These are phyloP conservation scores for Wickerhamia fluorescens DNA, from an alignment of 805 yeast species.

Conservation along the genomic window DNA sequence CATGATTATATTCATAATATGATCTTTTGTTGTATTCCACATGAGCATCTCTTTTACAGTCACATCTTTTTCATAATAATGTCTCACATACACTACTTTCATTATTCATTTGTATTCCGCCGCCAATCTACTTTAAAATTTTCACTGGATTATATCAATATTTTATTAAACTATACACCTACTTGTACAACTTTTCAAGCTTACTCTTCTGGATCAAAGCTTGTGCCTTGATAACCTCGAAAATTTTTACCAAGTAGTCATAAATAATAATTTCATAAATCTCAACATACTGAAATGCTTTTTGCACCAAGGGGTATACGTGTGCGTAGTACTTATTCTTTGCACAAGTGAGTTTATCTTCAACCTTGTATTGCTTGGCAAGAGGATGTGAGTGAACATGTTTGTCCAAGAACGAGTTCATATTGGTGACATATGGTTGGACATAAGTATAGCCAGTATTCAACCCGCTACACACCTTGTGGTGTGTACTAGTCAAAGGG, in stretches of 20 bases:
- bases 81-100: too few relatives aligned
- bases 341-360: slow-evolving; percentile 17
- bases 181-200: too few relatives aligned
- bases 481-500: slow-evolving; percentile 33
- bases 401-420: slow-evolving; percentile 24
- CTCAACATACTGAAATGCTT: slow-evolving; percentile 29
- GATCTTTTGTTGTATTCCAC: too few relatives aligned
- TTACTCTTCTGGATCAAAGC: too few relatives aligned
- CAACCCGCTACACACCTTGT: slow-evolving; percentile 27
- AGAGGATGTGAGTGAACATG: slow-evolving; percentile 32
- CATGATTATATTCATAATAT: too few relatives aligned
- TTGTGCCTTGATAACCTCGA: too few relatives aligned
- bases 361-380: slow-evolving; percentile 26
- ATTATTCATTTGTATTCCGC: too few relatives aligned
- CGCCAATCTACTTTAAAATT: too few relatives aligned
- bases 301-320: slow-evolving; percentile 25
- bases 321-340: slow-evolving; percentile 15
- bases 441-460: slow-evolving; percentile 19
- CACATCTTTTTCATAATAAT: too few relatives aligned
- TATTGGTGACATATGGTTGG: slow-evolving; percentile 24
- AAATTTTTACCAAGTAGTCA: slow-evolving; percentile 15
- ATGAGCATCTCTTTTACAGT: too few relatives aligned
- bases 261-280: slow-evolving; percentile 24
- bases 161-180: too few relatives aligned
- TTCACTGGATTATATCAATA: too few relatives aligned